Evolutionary conservation across 352 stramenopile species (phyloP), one percentile per base, ranked within the genome.

Genomic region (Globisporangium acanthophoron): DNA sequence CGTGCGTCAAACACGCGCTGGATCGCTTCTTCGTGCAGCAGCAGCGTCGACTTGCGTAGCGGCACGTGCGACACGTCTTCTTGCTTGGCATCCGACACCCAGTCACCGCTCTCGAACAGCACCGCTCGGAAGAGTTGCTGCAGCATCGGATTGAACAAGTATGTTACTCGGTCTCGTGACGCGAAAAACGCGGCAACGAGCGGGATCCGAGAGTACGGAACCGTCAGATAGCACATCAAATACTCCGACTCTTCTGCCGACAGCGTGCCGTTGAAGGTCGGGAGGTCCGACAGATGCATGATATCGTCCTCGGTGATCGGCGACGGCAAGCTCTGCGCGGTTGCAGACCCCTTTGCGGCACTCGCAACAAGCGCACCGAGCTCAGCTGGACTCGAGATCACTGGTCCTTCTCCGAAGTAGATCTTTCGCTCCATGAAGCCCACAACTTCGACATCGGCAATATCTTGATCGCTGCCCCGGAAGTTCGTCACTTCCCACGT

Each of bases 191-290:
- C 93, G 9, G 98, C 70, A 33, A 99, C 86, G 5, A 99, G 81
- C 37, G 97, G 97, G 63, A 99, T 99, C 21, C 96, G 71, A 33
- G 98, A 92, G 65, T 99, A 99, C 33, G 97, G 97, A 9, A 98
- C 97, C 5, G 97, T 99, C 55, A 99, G 84, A 69, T 99, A 99
- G 66, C 97, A 96, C 59, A 99, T 88, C 56, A 99, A 90, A 12
- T 98, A 95, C 73, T 99, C 97, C 0, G 92, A 97, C 64, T 99
- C 97, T 55, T 98, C 93, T 21, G 93, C 85, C 13, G 89, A 96
- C n/a, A 99, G 74, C 24, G 97, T 96, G 47, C 96, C 86, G 48
- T 96, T 92, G 70, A 99, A 99, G 0, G 95, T 98, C 5, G 97
- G 97, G 37, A 99, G 66, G 43, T 98, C 88, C 37, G 88, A 85